Conservation (phyloP, 83 land plant genomes). For the Thuja plicata region DNA sequence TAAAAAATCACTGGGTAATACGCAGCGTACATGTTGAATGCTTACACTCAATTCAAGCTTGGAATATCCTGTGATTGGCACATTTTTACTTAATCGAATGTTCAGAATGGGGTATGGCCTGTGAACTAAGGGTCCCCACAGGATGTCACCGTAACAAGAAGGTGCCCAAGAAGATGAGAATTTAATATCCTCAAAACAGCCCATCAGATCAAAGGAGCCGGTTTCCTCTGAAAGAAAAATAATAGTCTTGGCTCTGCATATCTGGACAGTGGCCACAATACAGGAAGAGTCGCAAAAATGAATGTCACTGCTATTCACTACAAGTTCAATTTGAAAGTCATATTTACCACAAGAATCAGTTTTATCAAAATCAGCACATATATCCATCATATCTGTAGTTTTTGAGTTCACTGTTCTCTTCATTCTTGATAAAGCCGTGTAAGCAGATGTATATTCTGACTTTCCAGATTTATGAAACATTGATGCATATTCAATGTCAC, state of each 20-base stretch:
- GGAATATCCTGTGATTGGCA: constrained; percentile 11
- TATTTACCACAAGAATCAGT: background rate
- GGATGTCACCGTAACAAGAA: constrained; percentile 22
- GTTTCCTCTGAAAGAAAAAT: constrained; percentile 11
- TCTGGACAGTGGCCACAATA: constrained; percentile 33
- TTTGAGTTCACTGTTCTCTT: background rate
- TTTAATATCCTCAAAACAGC: constrained; percentile 34
- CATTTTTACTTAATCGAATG: constrained; percentile 34
- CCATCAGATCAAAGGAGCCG: constrained; percentile 36
- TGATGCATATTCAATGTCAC: background rate
- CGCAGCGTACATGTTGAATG: constrained; percentile 51
- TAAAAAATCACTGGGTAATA: constrained; percentile 48
- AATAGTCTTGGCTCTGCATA: constrained; percentile 22
- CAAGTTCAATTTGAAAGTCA: background rate
- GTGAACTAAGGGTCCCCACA: constrained; percentile 44
- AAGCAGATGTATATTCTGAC: background rate
- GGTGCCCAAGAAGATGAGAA: constrained; percentile 51
- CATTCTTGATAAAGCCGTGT: background rate
- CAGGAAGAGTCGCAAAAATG: constrained; percentile 66
- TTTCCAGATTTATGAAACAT: background rate
- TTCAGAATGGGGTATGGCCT: constrained; percentile 44
- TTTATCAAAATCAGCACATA: background rate
- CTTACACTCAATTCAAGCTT: constrained; percentile 35
- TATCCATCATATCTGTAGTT: background rate
- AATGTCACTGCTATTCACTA: constrained; percentile 15